These are phyloP conservation scores for Eucalyptus pauciflora DNA, from an alignment of 345 rosid species.

Conservation along the genomic window DNA sequence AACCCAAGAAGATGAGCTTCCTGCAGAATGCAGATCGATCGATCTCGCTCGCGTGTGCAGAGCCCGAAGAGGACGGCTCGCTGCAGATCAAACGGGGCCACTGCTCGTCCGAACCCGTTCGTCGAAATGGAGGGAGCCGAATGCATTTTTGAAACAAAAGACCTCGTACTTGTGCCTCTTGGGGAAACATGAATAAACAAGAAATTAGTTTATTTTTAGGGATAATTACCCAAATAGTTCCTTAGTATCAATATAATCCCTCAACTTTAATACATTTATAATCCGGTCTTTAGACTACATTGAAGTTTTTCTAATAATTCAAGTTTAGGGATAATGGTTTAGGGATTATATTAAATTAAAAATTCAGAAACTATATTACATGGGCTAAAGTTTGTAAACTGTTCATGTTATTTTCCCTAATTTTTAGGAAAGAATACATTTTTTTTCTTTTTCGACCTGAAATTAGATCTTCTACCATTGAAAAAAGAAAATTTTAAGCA, in stretches of 20 bases:
- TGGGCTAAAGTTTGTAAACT: too few species aligned
- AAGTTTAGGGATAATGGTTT: too few species aligned
- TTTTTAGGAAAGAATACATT: background rate
- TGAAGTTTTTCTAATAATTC: too few species aligned
- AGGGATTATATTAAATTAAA: too few species aligned
- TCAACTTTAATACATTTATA: too few species aligned
- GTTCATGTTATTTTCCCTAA: background rate
- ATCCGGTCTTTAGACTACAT: too few species aligned
- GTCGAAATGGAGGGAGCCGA: background rate
- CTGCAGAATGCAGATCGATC: background rate
- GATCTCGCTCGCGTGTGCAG: background rate
- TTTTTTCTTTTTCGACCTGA: background rate
- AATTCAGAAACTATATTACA: too few species aligned
- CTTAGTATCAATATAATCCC: background rate
- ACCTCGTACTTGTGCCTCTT: background rate
- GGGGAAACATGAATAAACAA: background rate
- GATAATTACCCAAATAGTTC: background rate
- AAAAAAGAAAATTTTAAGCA: background rate
- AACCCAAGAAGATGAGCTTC: background rate
- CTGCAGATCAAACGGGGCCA: background rate
- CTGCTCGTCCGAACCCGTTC: background rate
- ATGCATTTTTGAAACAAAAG: background rate
- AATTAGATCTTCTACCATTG: background rate
- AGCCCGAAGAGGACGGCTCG: background rate
- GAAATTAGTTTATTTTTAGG: background rate